These are phyloP conservation scores for Aspergillus egyptiacus DNA, from an alignment of 495 filamentous ascomycete genomes.

Conservation along the genomic window DNA sequence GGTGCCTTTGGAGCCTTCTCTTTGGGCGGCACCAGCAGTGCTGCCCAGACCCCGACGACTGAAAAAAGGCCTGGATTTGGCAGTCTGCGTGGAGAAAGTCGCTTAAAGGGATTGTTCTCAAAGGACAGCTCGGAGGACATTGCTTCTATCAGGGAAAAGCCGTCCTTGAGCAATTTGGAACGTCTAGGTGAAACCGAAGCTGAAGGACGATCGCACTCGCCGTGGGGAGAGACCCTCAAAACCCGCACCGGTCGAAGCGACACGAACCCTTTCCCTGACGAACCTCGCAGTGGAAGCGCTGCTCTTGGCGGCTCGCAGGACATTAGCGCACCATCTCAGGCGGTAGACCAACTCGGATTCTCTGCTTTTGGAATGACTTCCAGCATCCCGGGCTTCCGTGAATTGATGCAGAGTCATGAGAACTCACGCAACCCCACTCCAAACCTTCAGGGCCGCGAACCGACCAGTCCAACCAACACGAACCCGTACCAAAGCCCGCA, in stretches of 20 bases:
- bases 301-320: slow-evolving; percentile 74
- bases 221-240: slow-evolving; percentile 48
- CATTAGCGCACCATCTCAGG: slow-evolving; percentile 51
- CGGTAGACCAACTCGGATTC: slow-evolving; percentile 50
- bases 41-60: slow-evolving; percentile 42
- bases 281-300: slow-evolving; percentile 66
- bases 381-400: slow-evolving; percentile 62
- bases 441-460: slow-evolving; percentile 54
- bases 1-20: slow-evolving; percentile 87
- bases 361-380: slow-evolving; percentile 73
- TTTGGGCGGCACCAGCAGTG: slow-evolving; percentile 42
- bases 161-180: slow-evolving; percentile 46
- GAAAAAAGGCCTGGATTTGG: slow-evolving; percentile 69
- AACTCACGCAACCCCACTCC: slow-evolving; percentile 53
- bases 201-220: slow-evolving; percentile 40
- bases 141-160: slow-evolving; percentile 47
- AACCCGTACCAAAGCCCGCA: slow-evolving; percentile 96
- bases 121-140: slow-evolving; percentile 70
- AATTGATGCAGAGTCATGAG: slow-evolving; percentile 54
- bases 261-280: slow-evolving; percentile 74
- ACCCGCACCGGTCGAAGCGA: slow-evolving; percentile 58
- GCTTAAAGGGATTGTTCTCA: slow-evolving; percentile 75
- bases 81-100: slow-evolving; percentile 66
- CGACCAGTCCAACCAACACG: slow-evolving; percentile 87
- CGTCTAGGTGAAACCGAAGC: slow-evolving; percentile 48